Conservation (phyloP, 139 green algal genomes). For the Tetradesmus lagerheimii region DNA sequence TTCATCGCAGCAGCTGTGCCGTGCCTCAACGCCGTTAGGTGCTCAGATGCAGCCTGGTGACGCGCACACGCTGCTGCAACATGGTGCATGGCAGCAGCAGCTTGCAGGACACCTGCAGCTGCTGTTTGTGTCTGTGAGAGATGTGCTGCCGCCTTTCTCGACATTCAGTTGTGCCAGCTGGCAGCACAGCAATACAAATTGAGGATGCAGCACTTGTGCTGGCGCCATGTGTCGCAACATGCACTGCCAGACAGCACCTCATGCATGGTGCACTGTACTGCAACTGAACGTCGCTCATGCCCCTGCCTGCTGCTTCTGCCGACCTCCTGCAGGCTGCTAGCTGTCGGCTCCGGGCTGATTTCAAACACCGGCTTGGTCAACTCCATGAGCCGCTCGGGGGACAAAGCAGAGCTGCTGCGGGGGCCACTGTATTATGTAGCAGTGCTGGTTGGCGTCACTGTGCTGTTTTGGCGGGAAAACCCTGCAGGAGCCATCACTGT, state of each 20-base stretch:
- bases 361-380: conserved; percentile 78
- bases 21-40: conserved; percentile 72
- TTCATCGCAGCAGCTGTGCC: conserved; percentile 80
- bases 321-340: conserved; percentile 57
- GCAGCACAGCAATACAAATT: too few relatives aligned
- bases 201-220: too few relatives aligned
- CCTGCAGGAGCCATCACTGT: conserved; percentile 61
- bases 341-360: conserved; percentile 75
- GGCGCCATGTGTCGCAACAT: too few relatives aligned
- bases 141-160: too few relatives aligned
- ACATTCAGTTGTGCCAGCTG: too few relatives aligned
- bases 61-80: background rate
- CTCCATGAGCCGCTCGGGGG: conserved; percentile 78
- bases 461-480: conserved; percentile 84
- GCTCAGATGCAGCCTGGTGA: background rate
- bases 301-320: background rate
- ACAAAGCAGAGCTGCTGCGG: conserved; percentile 72
- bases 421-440: conserved; percentile 93
- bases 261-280: too few relatives aligned
- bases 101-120: background rate
- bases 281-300: too few relatives aligned
- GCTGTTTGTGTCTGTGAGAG: background rate
- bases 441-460: conserved; percentile 75
- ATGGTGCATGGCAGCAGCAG: background rate
- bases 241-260: too few relatives aligned